Conservation (phyloP, 148 eudicot genomes). For the Mesembryanthemum crystallinum region DNA sequence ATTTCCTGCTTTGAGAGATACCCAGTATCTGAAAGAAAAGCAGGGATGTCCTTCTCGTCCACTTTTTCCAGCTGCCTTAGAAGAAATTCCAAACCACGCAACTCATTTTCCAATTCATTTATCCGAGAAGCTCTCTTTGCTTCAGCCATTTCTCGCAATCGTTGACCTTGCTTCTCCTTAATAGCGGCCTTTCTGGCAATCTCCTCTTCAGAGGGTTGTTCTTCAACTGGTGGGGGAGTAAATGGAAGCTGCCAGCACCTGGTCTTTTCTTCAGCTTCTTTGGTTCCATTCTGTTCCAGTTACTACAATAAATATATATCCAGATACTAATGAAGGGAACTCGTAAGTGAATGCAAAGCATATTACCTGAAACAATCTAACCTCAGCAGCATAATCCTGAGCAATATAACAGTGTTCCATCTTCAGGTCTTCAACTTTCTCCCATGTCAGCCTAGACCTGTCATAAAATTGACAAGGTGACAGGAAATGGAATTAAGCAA, state of each 20-base stretch:
- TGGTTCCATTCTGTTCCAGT: slow-evolving; percentile 61
- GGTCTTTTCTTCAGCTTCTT: slow-evolving; percentile 85
- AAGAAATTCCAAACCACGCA: slow-evolving; percentile 78
- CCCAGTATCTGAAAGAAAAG: slow-evolving; percentile 65
- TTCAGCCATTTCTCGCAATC: slow-evolving; percentile 93
- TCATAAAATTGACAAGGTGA: slow-evolving; percentile 3
- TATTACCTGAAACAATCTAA: slow-evolving; percentile 74
- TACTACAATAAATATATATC: slow-evolving; percentile 13
- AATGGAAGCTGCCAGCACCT: slow-evolving; percentile 94
- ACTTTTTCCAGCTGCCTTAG: slow-evolving; percentile 66
- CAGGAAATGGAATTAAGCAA: not conserved
- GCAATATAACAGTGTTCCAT: slow-evolving; percentile 97
- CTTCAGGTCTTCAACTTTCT: slow-evolving; percentile 95
- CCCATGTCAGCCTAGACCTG: slow-evolving; percentile 89
- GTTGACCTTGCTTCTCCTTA: slow-evolving; percentile 86
- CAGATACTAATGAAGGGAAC: slow-evolving; percentile 7
- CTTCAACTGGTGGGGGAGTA: slow-evolving; percentile 78
- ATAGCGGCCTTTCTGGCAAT: slow-evolving; percentile 92
- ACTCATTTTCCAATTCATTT: slow-evolving; percentile 80
- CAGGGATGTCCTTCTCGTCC: slow-evolving; percentile 52
- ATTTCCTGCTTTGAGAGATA: slow-evolving; percentile 78
- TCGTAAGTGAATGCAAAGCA: slow-evolving; percentile 17
- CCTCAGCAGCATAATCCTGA: slow-evolving; percentile 74
- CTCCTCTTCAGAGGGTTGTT: slow-evolving; percentile 87
- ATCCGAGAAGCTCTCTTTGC: slow-evolving; percentile 77